Evolutionary conservation across 768 basidiomycete species (phyloP), one percentile per base, ranked within the genome.

Genomic region (Amanita fuliginea): DNA sequence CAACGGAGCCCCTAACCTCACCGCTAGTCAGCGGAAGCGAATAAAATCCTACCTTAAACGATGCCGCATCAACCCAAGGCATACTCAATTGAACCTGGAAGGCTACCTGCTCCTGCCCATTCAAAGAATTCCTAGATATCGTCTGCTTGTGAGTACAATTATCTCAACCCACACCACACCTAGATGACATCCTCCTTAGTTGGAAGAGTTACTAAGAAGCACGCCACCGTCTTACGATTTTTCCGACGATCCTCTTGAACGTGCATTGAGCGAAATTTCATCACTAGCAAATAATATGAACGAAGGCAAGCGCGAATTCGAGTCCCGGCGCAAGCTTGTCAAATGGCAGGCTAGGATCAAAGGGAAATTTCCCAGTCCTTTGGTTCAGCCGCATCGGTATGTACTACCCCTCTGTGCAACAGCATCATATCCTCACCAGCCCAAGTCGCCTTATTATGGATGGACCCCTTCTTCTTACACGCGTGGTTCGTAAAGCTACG

Each of bases 91-190:
- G 35, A 94, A 92, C 60, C 66, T 97, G 56, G 93, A 97, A 67
- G 88, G 87, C 3, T 98, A 98, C 62, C 68, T 99, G 18, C 74
- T 99, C 6, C 77, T 98, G 40, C 96, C 96, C 33, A 86, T 99
- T 11, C 96, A 99, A 62, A 81, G 96, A 47, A 88, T 99, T 59
- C 96, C 96, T 11, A 82, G 96, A n/a, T 99, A 99, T 69, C 81
- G 88, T 52, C 68, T 99, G 51, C 72, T 99, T 57, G 91, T 96
- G 59, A 63, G 83, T 71, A n/a, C 52, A 32, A 52, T 52, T 14
- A 21, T 51, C 21, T 28, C 3, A 24, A 24, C 16, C 51, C 19
- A 19, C 16, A 6, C 46, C 16, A 6, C 46, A 52, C 49, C 39
- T 26, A 11, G 16, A 1, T 21, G 19, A 46, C 22, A 39, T 49